Base-by-base conservation (phyloP, 352 stramenopile genomes). In the Peronospora belbahrii region DNA sequence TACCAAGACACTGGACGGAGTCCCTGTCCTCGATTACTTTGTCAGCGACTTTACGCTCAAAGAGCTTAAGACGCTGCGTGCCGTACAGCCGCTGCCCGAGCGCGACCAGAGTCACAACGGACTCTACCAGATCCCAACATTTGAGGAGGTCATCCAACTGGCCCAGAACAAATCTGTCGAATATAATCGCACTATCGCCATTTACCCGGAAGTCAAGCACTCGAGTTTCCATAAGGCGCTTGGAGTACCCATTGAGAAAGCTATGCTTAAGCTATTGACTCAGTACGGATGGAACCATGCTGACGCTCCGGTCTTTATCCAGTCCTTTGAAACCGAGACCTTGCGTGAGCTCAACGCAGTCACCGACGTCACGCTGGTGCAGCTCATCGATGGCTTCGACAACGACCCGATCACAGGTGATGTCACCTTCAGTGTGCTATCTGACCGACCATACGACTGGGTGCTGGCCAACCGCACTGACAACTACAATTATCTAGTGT, bases 201-300 rank as follows among this genome's bases (percentile, higher is more conserved):
- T 96, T 41, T 96, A 96, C 59, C 70, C 74, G 2, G 87, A 96
- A 67, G 71, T 87, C 24, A 96, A 96, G 59, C 71, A 95, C 54
- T 76, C 73, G 47, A 90, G 64, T 38, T 85, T 85, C 59, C 64
- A 88, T 64, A 64, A 76, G 42, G 51, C 65, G 5, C 50, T 94
- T 0, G 71, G 78, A 1, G 53, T 95, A 5, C 68, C 80, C 10
- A 62, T 95, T 11, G 76, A 92, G 19, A 75, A 91, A 46, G 76
- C 79, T 32, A 57, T 95, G 42, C 53, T 96, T 4, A 65, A 71
- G 23, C 51, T 86, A 40, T 64, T 95, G 14, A 69, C 80, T 6
- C 58, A 69, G 28, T 76, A 69, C 24, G 77, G 74, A n/a, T 88
- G 74, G 74, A 82, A 77, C 39, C 53, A 78, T 49, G 69, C 65